Evolutionary conservation across 108 stramenopile species (phyloP), one percentile per base, ranked within the genome.

Genomic region (Nitzschia palea): DNA sequence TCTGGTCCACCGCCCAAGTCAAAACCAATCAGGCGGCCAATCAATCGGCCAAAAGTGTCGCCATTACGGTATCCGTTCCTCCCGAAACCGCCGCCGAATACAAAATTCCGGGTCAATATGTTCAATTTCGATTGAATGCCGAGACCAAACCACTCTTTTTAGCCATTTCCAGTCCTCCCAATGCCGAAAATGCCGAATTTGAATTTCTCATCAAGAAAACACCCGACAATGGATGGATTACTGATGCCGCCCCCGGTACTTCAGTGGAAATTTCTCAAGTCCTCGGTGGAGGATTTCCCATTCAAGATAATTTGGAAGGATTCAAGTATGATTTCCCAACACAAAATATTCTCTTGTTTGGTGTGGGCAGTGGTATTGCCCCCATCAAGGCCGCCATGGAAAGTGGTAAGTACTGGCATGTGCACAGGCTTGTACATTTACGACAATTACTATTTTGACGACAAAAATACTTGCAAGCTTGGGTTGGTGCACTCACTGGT

Each of bases 311-410:
- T 44, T 59, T 95, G 20, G 90, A 91, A 27, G 80, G 84, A 15
- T 86, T 85, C 83, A 96, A 97, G 59, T 94, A 88, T 65, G 96
- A 96, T 72, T 97, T 95, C 54, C 94, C 96, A 43, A 80, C 87
- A 0, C 28, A 29, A 62, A 95, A 95, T 59, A 33, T 95, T 2
- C 58, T 97, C 3, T 67, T 97, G 32, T 86, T 95, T 44, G 95
- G 91, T 9, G 80, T 79, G 26, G 96, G 96, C 15, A 84, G 76
- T 62, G 95, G 95, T 14, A 90, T 97, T 62, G 95, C 96, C 0
- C 96, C 96, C 28, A 87, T 97, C 62, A 91, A 91, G 37, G 89
- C 96, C 25, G 93, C 92, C 5, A 94, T 96, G 65, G 96, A 97
- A 74, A 83, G 83, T 20, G 72, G 50, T 42, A 6, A 3, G 55